Percentiles rank a stretch among this genome's conserved stretches.
Evolutionary conservation across 1,139 yeast genomes (phyloP).

Genomic region (Debaryomycetaceae sp.): DNA sequence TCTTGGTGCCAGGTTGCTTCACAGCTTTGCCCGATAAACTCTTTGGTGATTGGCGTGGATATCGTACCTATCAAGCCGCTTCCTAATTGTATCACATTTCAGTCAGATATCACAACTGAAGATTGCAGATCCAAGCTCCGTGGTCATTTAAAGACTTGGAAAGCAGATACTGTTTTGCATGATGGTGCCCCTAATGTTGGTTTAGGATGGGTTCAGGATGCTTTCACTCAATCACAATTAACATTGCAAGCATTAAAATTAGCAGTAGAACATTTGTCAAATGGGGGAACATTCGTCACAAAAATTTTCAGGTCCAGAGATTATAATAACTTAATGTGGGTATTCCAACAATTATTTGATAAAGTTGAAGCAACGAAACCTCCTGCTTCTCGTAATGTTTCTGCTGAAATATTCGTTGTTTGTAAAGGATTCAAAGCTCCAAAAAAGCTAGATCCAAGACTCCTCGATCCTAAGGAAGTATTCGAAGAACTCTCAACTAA

Average conservation of each 20-base stretch:
- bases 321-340: slow-evolving; percentile 96
- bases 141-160: slow-evolving; percentile 98
- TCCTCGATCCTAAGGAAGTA: slow-evolving; percentile 88
- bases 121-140: slow-evolving; percentile 92
- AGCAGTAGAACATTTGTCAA: slow-evolving; percentile 89
- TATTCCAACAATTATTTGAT: slow-evolving; percentile 90
- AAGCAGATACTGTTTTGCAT: slow-evolving; percentile 95
- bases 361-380: slow-evolving; percentile 98
- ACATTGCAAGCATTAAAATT: slow-evolving; percentile 89
- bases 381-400: slow-evolving; percentile 96
- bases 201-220: slow-evolving; percentile 99
- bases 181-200: slow-evolving; percentile 99
- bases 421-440: slow-evolving; percentile 97
- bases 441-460: slow-evolving; percentile 86
- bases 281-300: slow-evolving; percentile 96
- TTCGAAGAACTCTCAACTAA: slow-evolving; percentile 86
- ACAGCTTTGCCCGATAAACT: slow-evolving; percentile 85
- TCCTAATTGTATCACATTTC: slow-evolving; percentile 92
- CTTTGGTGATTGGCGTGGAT: slow-evolving; percentile 95
- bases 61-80: slow-evolving; percentile 93
- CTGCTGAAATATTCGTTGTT: slow-evolving; percentile 97
- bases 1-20: slow-evolving; percentile 99
- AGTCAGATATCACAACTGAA: slow-evolving; percentile 95
- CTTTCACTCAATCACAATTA: slow-evolving; percentile 94
- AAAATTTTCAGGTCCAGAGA: slow-evolving; percentile 97